Percentiles rank a stretch among this genome's conserved stretches.
Conservation (phyloP, 768 basidiomycete genomes). For the Obba rivulosa region DNA sequence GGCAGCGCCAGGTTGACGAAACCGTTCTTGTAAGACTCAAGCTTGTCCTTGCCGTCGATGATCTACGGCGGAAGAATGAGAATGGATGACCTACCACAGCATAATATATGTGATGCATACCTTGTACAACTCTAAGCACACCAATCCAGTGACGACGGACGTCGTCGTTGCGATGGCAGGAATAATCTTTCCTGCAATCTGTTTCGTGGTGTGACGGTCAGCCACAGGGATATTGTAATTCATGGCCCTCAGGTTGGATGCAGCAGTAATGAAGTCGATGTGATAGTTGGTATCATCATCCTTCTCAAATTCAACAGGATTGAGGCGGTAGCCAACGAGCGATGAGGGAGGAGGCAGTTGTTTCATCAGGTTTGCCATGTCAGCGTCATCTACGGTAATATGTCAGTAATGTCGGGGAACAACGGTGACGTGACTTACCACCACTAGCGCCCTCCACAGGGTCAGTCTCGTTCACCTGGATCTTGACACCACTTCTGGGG, state of each 20-base stretch:
- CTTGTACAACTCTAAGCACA: slow-evolving; percentile 97
- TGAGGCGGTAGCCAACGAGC: slow-evolving; percentile 92
- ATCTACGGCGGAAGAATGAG: slow-evolving; percentile 43
- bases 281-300: slow-evolving; percentile 98
- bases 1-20: slow-evolving; percentile 97
- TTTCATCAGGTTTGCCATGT: slow-evolving; percentile 43
- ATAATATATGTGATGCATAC: slow-evolving; percentile 33
- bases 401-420: slow-evolving; percentile 10
- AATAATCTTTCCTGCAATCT: slow-evolving; percentile 98
- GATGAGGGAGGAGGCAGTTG: slow-evolving; percentile 86
- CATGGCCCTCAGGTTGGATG: slow-evolving; percentile 91
- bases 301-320: slow-evolving; percentile 97
- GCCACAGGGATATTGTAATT: slow-evolving; percentile 89
- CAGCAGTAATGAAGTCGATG: slow-evolving; percentile 98
- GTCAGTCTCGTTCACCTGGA: slow-evolving; percentile 91
- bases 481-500: slow-evolving; percentile 88
- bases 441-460: slow-evolving; percentile 56
- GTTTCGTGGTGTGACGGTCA: slow-evolving; percentile 90
- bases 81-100: not conserved
- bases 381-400: not conserved
- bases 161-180: slow-evolving; percentile 99
- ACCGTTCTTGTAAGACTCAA: slow-evolving; percentile 97
- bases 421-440: slow-evolving; percentile 12
- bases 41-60: slow-evolving; percentile 89
- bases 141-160: slow-evolving; percentile 89